Evolutionary conservation across 106 monocot species (phyloP), one percentile per base, ranked within the genome.

Genomic region (Gastrodia elata): DNA sequence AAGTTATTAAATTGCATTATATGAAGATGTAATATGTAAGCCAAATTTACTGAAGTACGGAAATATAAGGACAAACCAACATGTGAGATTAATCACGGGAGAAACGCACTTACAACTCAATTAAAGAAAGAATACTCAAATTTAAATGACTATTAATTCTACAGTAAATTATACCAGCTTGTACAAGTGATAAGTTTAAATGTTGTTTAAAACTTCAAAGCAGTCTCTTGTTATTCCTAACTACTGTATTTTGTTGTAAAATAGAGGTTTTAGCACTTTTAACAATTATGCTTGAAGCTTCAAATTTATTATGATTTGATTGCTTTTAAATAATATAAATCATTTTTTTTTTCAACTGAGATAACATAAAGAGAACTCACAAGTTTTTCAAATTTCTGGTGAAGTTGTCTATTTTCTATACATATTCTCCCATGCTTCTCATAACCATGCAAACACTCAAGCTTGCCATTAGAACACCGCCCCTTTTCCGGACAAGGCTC

Each of bases 401-500:
- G 82, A 38, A 92, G 67, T 44, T 80, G 57, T 32, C 81, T 78
- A 80, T 96, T 92, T 76, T 96, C 87, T 46, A 87, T 36, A 39
- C 95, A 96, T 56, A 41, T 80, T 65, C 85, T 87, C 32, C 95
- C 86, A 42, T 79, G 77, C 75, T 79, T 96, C 44, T 83, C 87
- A 68, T 84, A 96, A 2, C 95, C 95, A 84, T 79, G 83, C 39
- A 71, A 36, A 68, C 95, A 96, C 34, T 82, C 81, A 35, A 89
- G 81, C 43, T 86, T 73, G 13, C 92, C 92, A 52, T 74, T 30
- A 48, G 78, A 78, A 74, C 95, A 96, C 44, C 71, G 73, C 22
- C 87, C 95, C 79, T 90, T 74, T 4, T 76, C 83, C 64, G 95
- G 95, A 70, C 95, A 96, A 78, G 87, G 87, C 56, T 87, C 87